phyloP scores from a whole-genome alignment of 805 yeast species.

The Phaffomyces thermotolerans region DNA sequence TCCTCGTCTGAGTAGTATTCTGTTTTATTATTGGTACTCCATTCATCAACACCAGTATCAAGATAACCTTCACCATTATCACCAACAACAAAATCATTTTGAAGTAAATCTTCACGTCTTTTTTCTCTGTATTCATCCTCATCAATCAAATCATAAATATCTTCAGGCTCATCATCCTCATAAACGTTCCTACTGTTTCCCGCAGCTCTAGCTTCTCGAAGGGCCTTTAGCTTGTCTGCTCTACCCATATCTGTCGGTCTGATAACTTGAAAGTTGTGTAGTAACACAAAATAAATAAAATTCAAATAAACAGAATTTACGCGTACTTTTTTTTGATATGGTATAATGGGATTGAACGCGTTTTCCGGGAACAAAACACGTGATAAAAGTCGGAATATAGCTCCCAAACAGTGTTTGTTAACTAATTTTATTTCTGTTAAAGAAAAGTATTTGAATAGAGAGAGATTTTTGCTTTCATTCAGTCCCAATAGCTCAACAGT shows the following conservation, averaged over 20 bases:
- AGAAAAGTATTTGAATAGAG: too few relatives aligned
- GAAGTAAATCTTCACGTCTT: constrained; percentile 71
- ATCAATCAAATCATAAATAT: constrained; percentile 82
- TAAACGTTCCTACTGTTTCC: constrained; percentile 33
- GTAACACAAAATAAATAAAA: neutral
- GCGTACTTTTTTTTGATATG: neutral
- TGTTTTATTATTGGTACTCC: constrained; percentile 53
- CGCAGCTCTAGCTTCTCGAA: constrained; percentile 58
- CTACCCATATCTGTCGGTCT: constrained; percentile 25
- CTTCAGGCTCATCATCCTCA: constrained; percentile 40
- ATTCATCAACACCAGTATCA: constrained; percentile 88
- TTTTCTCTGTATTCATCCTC: constrained; percentile 70
- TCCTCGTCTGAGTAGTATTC: constrained; percentile 49
- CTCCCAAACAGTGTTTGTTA: too few relatives aligned
- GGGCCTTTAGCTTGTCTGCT: constrained; percentile 47
- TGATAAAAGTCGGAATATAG: neutral
- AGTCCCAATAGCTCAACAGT: too few relatives aligned
- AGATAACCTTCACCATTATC: constrained; percentile 92
- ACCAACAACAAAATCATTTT: constrained; percentile 91
- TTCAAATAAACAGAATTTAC: neutral
- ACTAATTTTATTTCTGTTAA: too few relatives aligned
- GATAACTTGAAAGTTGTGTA: neutral
- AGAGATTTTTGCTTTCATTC: too few relatives aligned
- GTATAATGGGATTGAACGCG: too few relatives aligned
- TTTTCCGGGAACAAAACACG: neutral